These are phyloP conservation scores for grape (Vitis vinifera) DNA, from an alignment of 164 flowering plant genomes.

Conservation along the genomic window ASM3070453v1 NC_081817.1:2856001-2856500, in stretches of 20 bases:
- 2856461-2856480: background rate
- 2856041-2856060: too few species aligned
- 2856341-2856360: constrained; percentile 84
- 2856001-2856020: too few species aligned
- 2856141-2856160: background rate
- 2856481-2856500: background rate
- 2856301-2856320: constrained; percentile 33
- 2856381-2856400: constrained; percentile 99
- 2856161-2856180: background rate
- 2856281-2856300: background rate
- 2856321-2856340: constrained; percentile 90
- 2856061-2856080: too few species aligned
- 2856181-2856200: background rate
- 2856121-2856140: too few species aligned
- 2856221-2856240: too few species aligned
- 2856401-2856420: constrained; percentile 80
- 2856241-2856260: background rate
- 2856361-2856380: constrained; percentile 99
- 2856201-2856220: too few species aligned
- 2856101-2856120: too few species aligned
- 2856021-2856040: too few species aligned
- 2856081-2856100: too few species aligned
- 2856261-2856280: background rate
- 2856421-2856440: constrained; percentile 93
- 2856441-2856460: constrained; percentile 5